Percentiles rank a stretch among this genome's conserved stretches.
Evolutionary conservation across 2,329 filamentous ascomycete genomes (phyloP).

Genomic region (Mycocentrospora acerina): DNA sequence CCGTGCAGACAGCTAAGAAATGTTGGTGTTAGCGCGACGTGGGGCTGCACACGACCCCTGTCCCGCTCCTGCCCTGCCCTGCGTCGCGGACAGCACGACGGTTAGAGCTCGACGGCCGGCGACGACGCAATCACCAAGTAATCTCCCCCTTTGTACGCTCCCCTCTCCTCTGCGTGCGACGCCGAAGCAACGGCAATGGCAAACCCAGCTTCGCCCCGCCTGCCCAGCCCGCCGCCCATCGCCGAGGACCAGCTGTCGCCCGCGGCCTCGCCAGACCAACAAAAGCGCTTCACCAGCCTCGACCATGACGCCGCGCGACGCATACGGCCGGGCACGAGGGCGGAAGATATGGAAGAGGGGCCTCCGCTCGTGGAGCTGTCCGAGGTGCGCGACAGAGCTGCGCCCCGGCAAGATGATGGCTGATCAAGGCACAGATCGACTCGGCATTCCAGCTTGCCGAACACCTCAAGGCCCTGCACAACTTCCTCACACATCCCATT

Average conservation of each 20-base stretch:
- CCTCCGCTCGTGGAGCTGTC: slow-evolving; percentile 83
- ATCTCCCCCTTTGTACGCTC: background rate
- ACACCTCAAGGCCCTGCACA: slow-evolving; percentile 89
- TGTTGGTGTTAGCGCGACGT: no score
- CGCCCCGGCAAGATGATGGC: slow-evolving; percentile 3
- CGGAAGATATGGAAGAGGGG: slow-evolving; percentile 89
- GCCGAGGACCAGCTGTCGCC: slow-evolving; percentile 94
- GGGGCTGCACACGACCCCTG: no score
- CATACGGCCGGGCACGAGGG: slow-evolving; percentile 88
- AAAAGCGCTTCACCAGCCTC: slow-evolving; percentile 54
- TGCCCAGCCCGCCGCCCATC: slow-evolving; percentile 91
- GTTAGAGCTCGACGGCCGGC: slow-evolving; percentile 15
- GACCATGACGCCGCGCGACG: slow-evolving; percentile 77
- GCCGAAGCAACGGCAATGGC: slow-evolving; percentile 20
- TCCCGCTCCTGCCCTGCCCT: slow-evolving; percentile 9
- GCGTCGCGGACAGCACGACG: slow-evolving; percentile 17
- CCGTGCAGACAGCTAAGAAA: no score
- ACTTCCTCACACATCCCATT: slow-evolving; percentile 70
- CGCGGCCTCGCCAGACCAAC: slow-evolving; percentile 62
- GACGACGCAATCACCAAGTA: slow-evolving; percentile 3
- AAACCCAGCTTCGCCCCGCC: slow-evolving; percentile 68
- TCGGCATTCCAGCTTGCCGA: slow-evolving; percentile 97
- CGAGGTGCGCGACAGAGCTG: slow-evolving; percentile 61
- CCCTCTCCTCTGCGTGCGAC: no score
- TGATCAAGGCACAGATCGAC: slow-evolving; percentile 67